Base-by-base conservation (phyloP, 2,329 filamentous ascomycete species). In the Alternaria solani region DNA sequence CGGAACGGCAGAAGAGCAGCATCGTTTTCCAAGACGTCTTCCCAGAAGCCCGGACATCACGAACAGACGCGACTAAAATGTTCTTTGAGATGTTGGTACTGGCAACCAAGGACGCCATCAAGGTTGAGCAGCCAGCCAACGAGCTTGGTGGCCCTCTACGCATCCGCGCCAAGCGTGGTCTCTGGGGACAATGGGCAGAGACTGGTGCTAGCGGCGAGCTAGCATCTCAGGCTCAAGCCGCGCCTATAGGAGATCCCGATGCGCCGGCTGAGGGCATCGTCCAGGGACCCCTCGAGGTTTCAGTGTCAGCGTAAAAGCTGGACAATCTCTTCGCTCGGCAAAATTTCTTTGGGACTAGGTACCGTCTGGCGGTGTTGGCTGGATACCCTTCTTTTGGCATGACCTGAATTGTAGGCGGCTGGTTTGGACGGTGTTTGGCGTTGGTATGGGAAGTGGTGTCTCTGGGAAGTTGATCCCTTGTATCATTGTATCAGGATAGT, bases 161-260 rank as follows among this genome's bases (percentile, higher is more conserved):
- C 59, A 91, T 99, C 59, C 86, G 93, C 67, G 93, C 91, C 60
- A 99, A 99, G 86, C 88, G 92, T 70, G 94, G 92, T n/a, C 88
- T 99, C 2, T 99, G 95, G 94, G 95, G 94, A 53, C 89, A 90
- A 38, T 99, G 95, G 95, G 95, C 95, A 0, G 95, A 98, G 83
- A 84, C 83, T 47, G 66, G 69, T 57, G 72, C 71, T 1, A 74
- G 72, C 46, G 69, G 71, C 41, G 68, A 71, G 47, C 36, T 73
- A 51, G 65, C 71, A 42, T 68, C 69, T 25, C 66, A 72, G 46
- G 52, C 65, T 20, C 67, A 69, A 53, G 59, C 64, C 46, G 57
- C 62, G 8, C 61, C 70, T 32, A 53, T 59, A 34, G 61, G 67
- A 32, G 71, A 67, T 36, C 36, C 48, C 5, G 66, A 69, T 28